These are phyloP conservation scores for Lobosporangium transversale DNA, from an alignment of 192 early-diverging fungal species.

Conservation along the genomic window DNA sequence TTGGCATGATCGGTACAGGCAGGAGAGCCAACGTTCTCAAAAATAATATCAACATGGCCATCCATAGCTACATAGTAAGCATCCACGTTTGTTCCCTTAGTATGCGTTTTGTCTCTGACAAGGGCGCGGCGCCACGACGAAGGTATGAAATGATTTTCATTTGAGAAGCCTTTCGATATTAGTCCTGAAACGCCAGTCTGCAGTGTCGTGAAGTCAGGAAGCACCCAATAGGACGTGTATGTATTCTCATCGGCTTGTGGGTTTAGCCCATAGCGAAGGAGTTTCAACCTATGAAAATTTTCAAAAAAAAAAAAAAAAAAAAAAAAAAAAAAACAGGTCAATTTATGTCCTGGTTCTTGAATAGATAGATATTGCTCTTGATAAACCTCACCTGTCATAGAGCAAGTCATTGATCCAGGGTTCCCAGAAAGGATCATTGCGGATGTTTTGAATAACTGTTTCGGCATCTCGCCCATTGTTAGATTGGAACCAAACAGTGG, in stretches of 20 bases:
- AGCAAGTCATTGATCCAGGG: constrained; percentile 25
- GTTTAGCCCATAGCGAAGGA: constrained; percentile 12
- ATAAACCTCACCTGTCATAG: constrained; percentile 15
- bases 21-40: constrained; percentile 30
- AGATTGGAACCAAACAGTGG: constrained; percentile 9
- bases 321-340: too few relatives aligned
- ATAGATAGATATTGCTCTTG: neutral
- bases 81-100: constrained; percentile 25
- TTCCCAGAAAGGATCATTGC: constrained; percentile 10
- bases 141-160: constrained; percentile 22
- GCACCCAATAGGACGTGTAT: constrained; percentile 22
- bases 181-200: constrained; percentile 27
- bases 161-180: constrained; percentile 16
- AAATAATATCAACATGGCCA: constrained; percentile 7
- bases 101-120: neutral
- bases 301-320: neutral
- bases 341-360: neutral
- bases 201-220: constrained; percentile 18
- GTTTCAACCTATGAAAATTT: constrained; percentile 11
- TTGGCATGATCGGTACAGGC: constrained; percentile 7
- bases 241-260: constrained; percentile 21
- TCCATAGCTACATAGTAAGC: constrained; percentile 10
- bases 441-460: constrained; percentile 12
- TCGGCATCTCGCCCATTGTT: constrained; percentile 17
- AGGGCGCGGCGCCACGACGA: constrained; percentile 25